Base-by-base conservation (phyloP, 495 filamentous ascomycete genomes). In the Lentithecium fluviatile region DNA sequence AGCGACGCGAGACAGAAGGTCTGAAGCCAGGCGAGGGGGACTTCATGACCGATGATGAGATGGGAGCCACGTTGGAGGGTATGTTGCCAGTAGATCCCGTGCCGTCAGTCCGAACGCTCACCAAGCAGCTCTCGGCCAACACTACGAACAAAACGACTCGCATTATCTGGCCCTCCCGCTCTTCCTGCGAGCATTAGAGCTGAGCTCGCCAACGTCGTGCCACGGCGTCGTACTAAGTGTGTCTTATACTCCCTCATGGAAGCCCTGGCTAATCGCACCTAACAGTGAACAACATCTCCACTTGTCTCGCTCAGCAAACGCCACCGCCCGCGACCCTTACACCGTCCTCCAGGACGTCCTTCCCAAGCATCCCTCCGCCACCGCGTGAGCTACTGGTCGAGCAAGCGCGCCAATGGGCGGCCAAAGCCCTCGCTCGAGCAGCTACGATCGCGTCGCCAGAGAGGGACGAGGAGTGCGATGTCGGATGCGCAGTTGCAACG, bases 101-200 rank as follows among this genome's bases (percentile, higher is more conserved):
- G 24, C 13, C 8, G 19, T 25, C 52, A 42, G 21, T 43, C 15
- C 50, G 62, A 34, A 47, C n/a, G 25, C 56, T 68, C 32, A 53
- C 56, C 23, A 12, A 26, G 55, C 63, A 85, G 88, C 87, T 4
- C 79, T 97, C 23, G 93, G 81, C 19, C 76, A 82, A 25, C 82
- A 83, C 62, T 97, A 95, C 74, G 81, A 84, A 58, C 75, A 76
- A 45, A 83, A 83, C 65, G 77, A 85, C 50, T 81, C 85, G 58
- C 81, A 87, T 62, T 88, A 89, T 57, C 84, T 96, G 7, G 88
- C 94, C 15, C 80, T 89, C 25, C 92, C 93, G n/a, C 77, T 97
- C 36, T 95, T 89, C 70, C 80, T 97, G 62, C 91, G 92, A 62
- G 88, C 91, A 2, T 75, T 96, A 40, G 76, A 83, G 26, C 69